Base-by-base conservation (phyloP, 345 rosid genomes). In the Lagerstroemia speciosa region DNA sequence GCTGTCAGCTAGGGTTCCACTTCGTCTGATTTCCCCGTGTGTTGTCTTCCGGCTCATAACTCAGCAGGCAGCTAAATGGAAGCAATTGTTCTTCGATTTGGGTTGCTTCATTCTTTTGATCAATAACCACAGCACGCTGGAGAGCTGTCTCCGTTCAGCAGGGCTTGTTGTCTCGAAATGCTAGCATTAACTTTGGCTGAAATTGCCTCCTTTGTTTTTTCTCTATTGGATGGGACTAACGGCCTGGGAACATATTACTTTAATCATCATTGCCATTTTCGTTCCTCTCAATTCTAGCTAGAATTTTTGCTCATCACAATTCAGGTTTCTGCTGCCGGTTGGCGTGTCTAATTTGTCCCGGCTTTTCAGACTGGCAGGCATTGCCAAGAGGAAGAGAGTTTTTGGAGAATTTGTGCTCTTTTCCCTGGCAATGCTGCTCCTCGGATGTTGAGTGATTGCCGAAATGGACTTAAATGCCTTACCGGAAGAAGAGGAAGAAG, bases 401-500 rank as follows among this genome's bases (percentile, higher is more conserved):
- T 45, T 37, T 62, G 30, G 62, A 26, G 67, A 40, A 32, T 70
- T 62, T 29, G 41, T 24, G 38, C 32, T 15, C 3, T 62, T 68
- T 29, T 46, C 62, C 45, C 62, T 9, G 12, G 66, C 50, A 37
- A 77, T 75, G 79, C 15, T 69, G 10, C 64, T 34, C 29, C 68
- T 72, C 40, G 34, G 55, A 45, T 33, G 79, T 65, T 77, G 83
- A 79, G 76, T 79, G 83, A 74, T 76, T 60, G 81, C 78, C 57
- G 71, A 77, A 24, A 80, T 80, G 86, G 84, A 83, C 71, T 75
- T 83, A 65, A 83, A 83, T 78, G 86, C 86, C 20, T 53, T 78
- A 33, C 86, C 86, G 41, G 86, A 83, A 61, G 84, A 78, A 14
- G 79, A 78, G 3, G 86, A 83, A 67, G 86, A 83, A 64, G 76